Evolutionary conservation across 1,139 yeast genomes (phyloP).

Genomic region (Candida sojae): DNA sequence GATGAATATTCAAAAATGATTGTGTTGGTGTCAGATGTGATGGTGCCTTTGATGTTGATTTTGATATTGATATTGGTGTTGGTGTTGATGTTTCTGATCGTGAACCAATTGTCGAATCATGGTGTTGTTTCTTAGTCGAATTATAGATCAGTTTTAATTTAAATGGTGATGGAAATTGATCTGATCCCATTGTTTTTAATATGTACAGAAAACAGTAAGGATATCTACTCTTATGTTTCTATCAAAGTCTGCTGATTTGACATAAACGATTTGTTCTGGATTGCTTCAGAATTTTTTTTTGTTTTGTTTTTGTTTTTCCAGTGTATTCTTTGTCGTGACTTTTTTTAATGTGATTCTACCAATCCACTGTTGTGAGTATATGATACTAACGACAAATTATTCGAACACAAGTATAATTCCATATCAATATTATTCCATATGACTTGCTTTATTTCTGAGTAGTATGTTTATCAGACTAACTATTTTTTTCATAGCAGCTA

Average conservation of each 20-base stretch:
- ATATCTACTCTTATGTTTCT: too few species aligned
- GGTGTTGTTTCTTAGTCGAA: background rate
- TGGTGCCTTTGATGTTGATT: background rate
- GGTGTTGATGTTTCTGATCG: background rate
- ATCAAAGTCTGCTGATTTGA: background rate
- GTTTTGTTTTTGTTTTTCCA: background rate
- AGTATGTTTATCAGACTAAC: too few species aligned
- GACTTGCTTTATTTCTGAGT: too few species aligned
- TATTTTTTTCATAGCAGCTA: too few species aligned
- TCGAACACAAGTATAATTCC: too few species aligned
- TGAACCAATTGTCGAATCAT: background rate
- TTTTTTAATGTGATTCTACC: too few species aligned
- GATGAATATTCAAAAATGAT: background rate
- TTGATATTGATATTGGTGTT: background rate
- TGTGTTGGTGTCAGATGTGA: slow-evolving; percentile 2
- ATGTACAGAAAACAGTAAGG: background rate
- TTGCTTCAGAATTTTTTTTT: background rate
- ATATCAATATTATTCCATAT: too few species aligned
- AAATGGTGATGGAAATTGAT: slow-evolving; percentile 19
- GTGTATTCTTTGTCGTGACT: too few species aligned
- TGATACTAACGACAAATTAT: too few species aligned
- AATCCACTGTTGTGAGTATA: too few species aligned
- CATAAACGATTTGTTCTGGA: background rate
- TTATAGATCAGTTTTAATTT: slow-evolving; percentile 10
- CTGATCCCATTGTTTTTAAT: slow-evolving; percentile 8